Evolutionary conservation across 805 yeast genomes (phyloP).

Genomic region (Zygosaccharomyces kombuchaensis): DNA sequence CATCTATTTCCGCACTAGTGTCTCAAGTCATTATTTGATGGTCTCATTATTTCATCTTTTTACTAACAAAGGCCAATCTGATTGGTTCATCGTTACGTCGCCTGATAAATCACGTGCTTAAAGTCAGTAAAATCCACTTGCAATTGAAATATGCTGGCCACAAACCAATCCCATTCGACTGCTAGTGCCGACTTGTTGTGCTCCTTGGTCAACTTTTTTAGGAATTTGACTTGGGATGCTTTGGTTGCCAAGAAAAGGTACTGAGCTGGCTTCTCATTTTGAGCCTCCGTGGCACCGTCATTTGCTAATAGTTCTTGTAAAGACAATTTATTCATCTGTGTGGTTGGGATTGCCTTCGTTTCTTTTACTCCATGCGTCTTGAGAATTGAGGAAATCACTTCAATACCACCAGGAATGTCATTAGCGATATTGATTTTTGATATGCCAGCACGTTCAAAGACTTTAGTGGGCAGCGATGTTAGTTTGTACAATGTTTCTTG

Average conservation of each 20-base stretch:
- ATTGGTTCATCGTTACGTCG: conserved; percentile 2
- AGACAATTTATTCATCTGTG: conserved; percentile 17
- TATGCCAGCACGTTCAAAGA: conserved; percentile 28
- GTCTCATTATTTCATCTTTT: neutral
- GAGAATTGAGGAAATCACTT: conserved; percentile 25
- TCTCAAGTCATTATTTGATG: neutral
- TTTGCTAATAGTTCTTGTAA: conserved; percentile 17
- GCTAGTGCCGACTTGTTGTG: conserved; percentile 15
- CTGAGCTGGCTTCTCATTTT: conserved; percentile 10
- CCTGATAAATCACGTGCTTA: conserved; percentile 8
- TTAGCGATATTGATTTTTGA: conserved; percentile 20
- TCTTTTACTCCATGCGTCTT: conserved; percentile 27
- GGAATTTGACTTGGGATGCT: conserved; percentile 29
- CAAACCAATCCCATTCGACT: conserved; percentile 36
- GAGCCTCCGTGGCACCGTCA: neutral
- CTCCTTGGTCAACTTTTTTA: conserved; percentile 17
- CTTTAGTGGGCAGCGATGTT: conserved; percentile 18
- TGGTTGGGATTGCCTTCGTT: conserved; percentile 16
- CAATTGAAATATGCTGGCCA: conserved; percentile 26
- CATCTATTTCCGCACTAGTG: neutral
- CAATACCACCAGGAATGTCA: conserved; percentile 30
- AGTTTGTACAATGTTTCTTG: conserved; percentile 20
- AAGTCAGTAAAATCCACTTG: conserved; percentile 12
- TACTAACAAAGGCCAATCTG: conserved; percentile 5
- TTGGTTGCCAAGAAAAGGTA: conserved; percentile 29